Conservation (phyloP, 1,284 basidiomycete genomes). For the Waitea zeae region DNA sequence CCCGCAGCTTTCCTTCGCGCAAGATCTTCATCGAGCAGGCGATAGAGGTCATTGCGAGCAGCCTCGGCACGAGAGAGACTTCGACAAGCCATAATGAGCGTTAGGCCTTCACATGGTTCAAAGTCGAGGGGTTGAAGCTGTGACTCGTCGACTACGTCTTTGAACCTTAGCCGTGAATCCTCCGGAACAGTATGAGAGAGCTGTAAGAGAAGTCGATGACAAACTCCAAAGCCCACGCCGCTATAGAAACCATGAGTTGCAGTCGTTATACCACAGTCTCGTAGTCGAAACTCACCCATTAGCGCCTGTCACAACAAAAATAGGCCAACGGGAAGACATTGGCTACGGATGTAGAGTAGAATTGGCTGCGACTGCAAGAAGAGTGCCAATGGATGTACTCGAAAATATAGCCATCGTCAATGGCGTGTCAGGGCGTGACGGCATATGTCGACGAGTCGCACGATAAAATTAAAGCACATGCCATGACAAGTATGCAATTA, state of each 20-base stretch:
- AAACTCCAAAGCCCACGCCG: constrained; percentile 75
- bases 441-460: too few species aligned
- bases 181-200: constrained; percentile 32
- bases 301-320: constrained; percentile 50
- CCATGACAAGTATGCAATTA: too few species aligned
- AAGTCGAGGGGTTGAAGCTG: too few species aligned
- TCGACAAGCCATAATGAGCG: constrained; percentile 74
- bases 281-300: constrained; percentile 55
- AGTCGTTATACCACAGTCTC: constrained; percentile 1
- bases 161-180: constrained; percentile 27
- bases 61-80: constrained; percentile 43
- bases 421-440: too few species aligned
- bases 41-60: constrained; percentile 37
- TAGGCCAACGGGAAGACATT: constrained; percentile 21
- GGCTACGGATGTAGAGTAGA: too few species aligned
- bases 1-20: constrained; percentile 15
- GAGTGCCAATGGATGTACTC: too few species aligned
- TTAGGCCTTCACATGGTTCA: constrained; percentile 39
- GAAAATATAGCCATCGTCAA: too few species aligned
- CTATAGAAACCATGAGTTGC: constrained; percentile 20
- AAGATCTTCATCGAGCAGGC: constrained; percentile 36
- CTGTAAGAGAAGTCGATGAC: constrained; percentile 62
- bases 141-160: constrained; percentile 4
- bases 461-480: too few species aligned
- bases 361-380: too few species aligned